Conservation (phyloP, 495 filamentous ascomycete species). For the Daldinia caldariorum region DNA sequence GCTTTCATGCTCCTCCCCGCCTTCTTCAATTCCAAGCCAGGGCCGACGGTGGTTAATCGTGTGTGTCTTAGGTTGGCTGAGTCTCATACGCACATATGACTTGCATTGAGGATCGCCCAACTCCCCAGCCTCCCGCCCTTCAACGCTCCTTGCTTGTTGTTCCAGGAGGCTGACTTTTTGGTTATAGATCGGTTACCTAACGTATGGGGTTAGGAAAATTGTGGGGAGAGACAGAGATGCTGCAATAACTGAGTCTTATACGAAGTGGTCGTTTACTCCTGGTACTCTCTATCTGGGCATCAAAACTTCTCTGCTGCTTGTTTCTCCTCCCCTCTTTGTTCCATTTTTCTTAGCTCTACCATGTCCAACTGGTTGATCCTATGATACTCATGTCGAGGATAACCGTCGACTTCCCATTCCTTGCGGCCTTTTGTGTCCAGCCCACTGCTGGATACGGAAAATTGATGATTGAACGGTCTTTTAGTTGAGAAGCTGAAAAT, state of each 20-base stretch:
- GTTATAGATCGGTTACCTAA: neutral
- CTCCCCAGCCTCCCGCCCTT: neutral
- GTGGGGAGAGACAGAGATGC: conserved; percentile 2
- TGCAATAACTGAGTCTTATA: too few relatives aligned
- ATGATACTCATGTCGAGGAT: neutral
- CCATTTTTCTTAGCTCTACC: too few relatives aligned
- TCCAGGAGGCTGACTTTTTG: neutral
- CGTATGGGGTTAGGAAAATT: neutral
- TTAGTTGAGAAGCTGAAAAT: too few relatives aligned
- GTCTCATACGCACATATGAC: conserved; percentile 5
- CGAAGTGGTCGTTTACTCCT: too few relatives aligned
- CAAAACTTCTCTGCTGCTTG: too few relatives aligned
- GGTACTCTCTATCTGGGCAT: too few relatives aligned
- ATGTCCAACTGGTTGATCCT: too few relatives aligned
- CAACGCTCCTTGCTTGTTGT: conserved; percentile 5
- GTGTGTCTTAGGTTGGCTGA: conserved; percentile 3
- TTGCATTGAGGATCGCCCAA: conserved; percentile 6
- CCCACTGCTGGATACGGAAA: too few relatives aligned
- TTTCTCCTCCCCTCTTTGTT: too few relatives aligned
- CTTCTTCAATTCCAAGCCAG: conserved; percentile 3
- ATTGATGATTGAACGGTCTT: too few relatives aligned
- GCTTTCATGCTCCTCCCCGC: neutral
- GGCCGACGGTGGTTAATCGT: neutral
- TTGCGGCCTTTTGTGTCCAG: too few relatives aligned
- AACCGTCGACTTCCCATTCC: neutral